phyloP scores from a whole-genome alignment of 2,329 filamentous ascomycete genomes.

The Alternaria sp. region DNA sequence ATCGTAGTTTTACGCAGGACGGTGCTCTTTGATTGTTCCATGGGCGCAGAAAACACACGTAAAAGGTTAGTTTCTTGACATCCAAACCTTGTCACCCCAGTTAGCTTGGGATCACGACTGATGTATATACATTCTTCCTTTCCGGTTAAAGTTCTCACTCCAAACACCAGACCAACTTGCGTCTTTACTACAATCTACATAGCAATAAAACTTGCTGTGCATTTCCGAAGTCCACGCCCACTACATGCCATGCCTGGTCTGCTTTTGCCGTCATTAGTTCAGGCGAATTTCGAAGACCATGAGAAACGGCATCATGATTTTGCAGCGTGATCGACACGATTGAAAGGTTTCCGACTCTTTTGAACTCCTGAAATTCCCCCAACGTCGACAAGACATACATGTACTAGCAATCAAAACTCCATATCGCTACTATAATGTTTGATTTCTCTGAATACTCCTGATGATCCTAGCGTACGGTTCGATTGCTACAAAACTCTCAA shows the following conservation, averaged over 20 bases:
- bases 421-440: too few relatives aligned
- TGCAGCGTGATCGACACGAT: too few relatives aligned
- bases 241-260: not conserved
- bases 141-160: not conserved
- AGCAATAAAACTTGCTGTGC: not conserved
- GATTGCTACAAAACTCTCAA: too few relatives aligned
- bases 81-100: not conserved
- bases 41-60: accelerated
- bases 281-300: too few relatives aligned
- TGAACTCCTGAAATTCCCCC: too few relatives aligned
- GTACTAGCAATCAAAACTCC: too few relatives aligned
- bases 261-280: not conserved
- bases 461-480: too few relatives aligned
- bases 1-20: not conserved
- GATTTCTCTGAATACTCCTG: too few relatives aligned
- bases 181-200: not conserved
- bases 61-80: not conserved
- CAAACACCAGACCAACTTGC: not conserved
- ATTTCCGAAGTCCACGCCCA: not conserved
- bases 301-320: too few relatives aligned
- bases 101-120: too few relatives aligned
- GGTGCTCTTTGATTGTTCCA: not conserved
- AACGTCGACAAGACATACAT: too few relatives aligned
- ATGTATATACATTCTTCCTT: not conserved
- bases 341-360: too few relatives aligned